A percentile compares a stretch with the other conserved stretches of the same genome.
These are phyloP conservation scores for Yamadazyma membranifaciens DNA, from an alignment of 1,139 yeast species.

Conservation along the genomic window DNA sequence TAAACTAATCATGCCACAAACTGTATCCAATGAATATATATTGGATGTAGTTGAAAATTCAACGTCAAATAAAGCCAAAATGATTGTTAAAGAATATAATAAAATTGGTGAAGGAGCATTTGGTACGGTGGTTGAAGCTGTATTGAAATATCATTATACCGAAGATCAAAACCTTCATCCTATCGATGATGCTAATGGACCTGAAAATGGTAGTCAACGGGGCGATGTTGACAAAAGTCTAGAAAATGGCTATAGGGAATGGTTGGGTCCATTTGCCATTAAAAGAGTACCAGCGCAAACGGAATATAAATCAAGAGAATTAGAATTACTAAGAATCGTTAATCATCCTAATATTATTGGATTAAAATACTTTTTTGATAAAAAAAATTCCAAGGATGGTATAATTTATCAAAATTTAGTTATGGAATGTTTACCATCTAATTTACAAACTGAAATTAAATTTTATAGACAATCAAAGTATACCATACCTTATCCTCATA, in stretches of 20 bases:
- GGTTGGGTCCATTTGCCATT: slow-evolving; percentile 81
- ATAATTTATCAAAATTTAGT: slow-evolving; percentile 75
- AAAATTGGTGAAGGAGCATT: slow-evolving; percentile 84
- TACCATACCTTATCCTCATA: slow-evolving; percentile 69
- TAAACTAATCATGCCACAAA: slow-evolving; percentile 8
- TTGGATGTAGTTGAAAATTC: slow-evolving; percentile 61
- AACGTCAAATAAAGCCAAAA: slow-evolving; percentile 51
- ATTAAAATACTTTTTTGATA: slow-evolving; percentile 65
- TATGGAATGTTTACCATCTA: slow-evolving; percentile 84
- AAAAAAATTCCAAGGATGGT: slow-evolving; percentile 56
- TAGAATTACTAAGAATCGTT: slow-evolving; percentile 70
- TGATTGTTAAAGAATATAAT: slow-evolving; percentile 69
- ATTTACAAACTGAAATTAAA: slow-evolving; percentile 71
- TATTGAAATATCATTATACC: slow-evolving; percentile 34
- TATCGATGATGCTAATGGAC: background rate
- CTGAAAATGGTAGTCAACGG: background rate
- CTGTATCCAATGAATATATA: slow-evolving; percentile 16
- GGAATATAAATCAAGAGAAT: slow-evolving; percentile 76
- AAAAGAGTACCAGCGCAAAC: slow-evolving; percentile 84
- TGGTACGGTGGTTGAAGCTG: slow-evolving; percentile 80
- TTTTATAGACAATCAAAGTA: slow-evolving; percentile 61
- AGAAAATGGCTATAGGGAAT: slow-evolving; percentile 21
- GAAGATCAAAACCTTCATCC: slow-evolving; percentile 6
- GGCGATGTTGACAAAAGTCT: background rate
- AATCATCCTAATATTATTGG: slow-evolving; percentile 77